Percentiles rank a stretch among this genome's conserved stretches.
Evolutionary conservation across 768 basidiomycete species (phyloP).

Genomic region (Floccularia luteovirens): DNA sequence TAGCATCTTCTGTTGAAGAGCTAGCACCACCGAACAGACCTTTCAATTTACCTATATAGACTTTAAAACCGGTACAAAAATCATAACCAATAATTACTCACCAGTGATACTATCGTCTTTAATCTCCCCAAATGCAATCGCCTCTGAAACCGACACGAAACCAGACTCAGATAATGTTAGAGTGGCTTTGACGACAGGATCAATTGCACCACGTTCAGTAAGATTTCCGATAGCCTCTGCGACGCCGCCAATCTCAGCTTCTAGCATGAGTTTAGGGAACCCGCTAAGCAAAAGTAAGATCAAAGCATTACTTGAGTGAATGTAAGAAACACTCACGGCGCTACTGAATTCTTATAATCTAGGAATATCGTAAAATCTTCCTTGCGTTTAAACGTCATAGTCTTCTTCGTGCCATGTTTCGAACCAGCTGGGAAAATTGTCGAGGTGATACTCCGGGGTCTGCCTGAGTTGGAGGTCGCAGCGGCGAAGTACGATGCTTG

Average conservation of each 20-base stretch:
- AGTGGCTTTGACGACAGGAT: constrained; percentile 84
- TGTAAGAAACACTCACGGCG: constrained; percentile 39
- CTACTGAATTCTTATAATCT: constrained; percentile 60
- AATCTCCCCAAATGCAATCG: constrained; percentile 71
- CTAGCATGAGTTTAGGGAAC: constrained; percentile 67
- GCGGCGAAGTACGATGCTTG: constrained; percentile 74
- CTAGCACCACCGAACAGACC: constrained; percentile 70
- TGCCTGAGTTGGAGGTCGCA: constrained; percentile 34
- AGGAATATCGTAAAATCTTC: constrained; percentile 78
- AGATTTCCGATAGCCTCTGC: constrained; percentile 74
- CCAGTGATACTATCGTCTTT: constrained; percentile 76
- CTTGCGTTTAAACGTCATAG: constrained; percentile 76
- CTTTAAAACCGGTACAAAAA: background rate
- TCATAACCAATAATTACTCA: constrained; percentile 18
- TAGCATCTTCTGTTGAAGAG: constrained; percentile 30
- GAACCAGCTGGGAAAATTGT: constrained; percentile 73
- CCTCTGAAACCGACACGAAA: constrained; percentile 74
- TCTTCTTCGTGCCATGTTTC: constrained; percentile 78
- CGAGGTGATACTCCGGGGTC: constrained; percentile 66
- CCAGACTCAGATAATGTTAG: constrained; percentile 82
- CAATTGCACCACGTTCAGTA: constrained; percentile 71
- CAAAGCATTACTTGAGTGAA: background rate
- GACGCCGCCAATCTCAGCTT: constrained; percentile 67
- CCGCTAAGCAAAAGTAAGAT: constrained; percentile 32
- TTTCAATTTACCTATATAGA: constrained; percentile 68